Evolutionary conservation across 2,329 filamentous ascomycete genomes (phyloP).

Genomic region (Claviceps sp.): DNA sequence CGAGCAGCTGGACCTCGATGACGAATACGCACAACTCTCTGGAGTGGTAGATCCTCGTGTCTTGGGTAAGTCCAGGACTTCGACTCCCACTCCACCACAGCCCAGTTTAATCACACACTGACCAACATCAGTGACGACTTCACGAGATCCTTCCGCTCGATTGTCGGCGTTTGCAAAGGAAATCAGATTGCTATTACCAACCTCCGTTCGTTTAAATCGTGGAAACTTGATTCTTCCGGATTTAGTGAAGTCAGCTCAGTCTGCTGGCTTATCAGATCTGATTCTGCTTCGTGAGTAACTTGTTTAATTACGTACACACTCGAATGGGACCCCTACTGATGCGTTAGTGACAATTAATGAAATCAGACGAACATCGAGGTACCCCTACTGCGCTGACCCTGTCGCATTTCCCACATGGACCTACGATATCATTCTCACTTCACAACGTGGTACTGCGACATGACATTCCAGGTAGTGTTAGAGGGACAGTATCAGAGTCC

Average conservation of each 20-base stretch:
- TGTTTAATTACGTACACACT: background rate
- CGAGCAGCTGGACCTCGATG: constrained; percentile 63
- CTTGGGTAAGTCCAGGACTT: constrained; percentile 54
- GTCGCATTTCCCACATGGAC: constrained; percentile 78
- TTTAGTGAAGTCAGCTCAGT: constrained; percentile 68
- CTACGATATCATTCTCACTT: constrained; percentile 65
- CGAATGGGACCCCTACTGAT: background rate
- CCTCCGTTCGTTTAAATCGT: constrained; percentile 76
- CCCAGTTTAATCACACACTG: background rate
- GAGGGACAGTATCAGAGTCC: constrained; percentile 79
- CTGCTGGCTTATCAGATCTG: constrained; percentile 70
- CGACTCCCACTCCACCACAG: no score
- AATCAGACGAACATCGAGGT: constrained; percentile 60
- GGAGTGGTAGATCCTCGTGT: constrained; percentile 82
- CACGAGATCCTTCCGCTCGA: constrained; percentile 71
- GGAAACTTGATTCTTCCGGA: constrained; percentile 82
- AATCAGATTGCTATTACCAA: constrained; percentile 70
- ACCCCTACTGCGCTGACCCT: constrained; percentile 82
- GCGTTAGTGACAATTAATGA: background rate
- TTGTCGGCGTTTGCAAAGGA: constrained; percentile 89
- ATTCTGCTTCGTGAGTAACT: constrained; percentile 49
- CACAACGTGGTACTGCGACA: constrained; percentile 88
- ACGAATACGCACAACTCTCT: constrained; percentile 84
- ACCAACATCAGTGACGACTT: constrained; percentile 61
- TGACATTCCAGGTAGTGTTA: constrained; percentile 78